phyloP scores from a whole-genome alignment of 2,329 filamentous ascomycete species.

The Diaporthe vexans region DNA sequence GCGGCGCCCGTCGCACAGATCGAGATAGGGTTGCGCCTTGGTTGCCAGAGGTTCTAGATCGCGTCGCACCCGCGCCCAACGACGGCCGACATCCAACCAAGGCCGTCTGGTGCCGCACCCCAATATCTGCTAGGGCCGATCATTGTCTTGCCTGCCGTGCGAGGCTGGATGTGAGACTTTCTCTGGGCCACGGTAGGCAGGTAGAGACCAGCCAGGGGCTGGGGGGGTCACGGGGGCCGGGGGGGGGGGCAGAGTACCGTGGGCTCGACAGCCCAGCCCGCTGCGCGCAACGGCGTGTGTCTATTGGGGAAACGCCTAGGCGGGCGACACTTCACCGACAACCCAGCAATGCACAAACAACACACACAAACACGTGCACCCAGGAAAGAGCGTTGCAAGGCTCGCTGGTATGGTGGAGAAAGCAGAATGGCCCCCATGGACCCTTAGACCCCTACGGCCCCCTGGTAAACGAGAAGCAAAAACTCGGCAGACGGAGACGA shows the following conservation, averaged over 20 bases:
- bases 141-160: constrained; percentile 30
- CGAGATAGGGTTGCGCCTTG: constrained; percentile 35
- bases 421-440: neutral
- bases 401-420: constrained; percentile 24
- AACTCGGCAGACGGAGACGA: constrained; percentile 16
- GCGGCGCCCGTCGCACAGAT: constrained; percentile 32
- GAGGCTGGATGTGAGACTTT: constrained; percentile 12
- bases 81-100: constrained; percentile 30
- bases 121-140: constrained; percentile 5
- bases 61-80: constrained; percentile 36
- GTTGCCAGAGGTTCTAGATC: constrained; percentile 38
- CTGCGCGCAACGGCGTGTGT: constrained; percentile 29
- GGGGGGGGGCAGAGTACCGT: neutral
- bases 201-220: neutral
- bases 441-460: neutral
- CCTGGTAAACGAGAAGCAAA: neutral
- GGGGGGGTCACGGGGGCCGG: neutral
- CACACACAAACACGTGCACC: constrained; percentile 8
- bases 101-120: neutral
- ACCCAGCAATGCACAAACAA: constrained; percentile 39
- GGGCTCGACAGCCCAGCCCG: neutral
- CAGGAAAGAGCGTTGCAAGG: neutral
- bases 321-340: constrained; percentile 19
- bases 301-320: constrained; percentile 27
- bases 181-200: neutral